A percentile compares a stretch with the other conserved stretches of the same genome.
phyloP scores from a whole-genome alignment of 1,284 basidiomycete species.

The Leccinum griseonigrum region DNA sequence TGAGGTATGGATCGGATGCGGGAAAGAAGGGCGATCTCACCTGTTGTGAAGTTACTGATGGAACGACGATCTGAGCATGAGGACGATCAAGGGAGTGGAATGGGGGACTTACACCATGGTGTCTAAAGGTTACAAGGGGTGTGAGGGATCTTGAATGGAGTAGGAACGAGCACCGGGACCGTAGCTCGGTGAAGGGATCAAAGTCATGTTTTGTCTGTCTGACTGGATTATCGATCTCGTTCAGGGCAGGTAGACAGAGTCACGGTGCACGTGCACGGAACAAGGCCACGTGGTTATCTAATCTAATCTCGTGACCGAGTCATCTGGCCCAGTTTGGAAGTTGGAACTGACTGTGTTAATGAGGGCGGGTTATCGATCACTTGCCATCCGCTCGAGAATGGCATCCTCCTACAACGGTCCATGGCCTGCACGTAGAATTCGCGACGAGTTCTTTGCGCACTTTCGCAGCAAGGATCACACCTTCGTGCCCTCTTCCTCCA shows the following conservation, averaged over 20 bases:
- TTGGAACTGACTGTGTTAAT: constrained; percentile 10
- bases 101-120: constrained; percentile 69
- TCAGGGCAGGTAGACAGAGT: constrained; percentile 30
- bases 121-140: constrained; percentile 41
- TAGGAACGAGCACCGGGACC: constrained; percentile 15
- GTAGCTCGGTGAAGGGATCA: constrained; percentile 13
- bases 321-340: constrained; percentile 11
- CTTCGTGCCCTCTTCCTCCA: constrained; percentile 91
- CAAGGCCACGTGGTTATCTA: constrained; percentile 18
- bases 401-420: constrained; percentile 35
- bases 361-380: constrained; percentile 26
- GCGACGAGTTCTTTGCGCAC: constrained; percentile 76
- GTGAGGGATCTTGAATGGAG: constrained; percentile 5
- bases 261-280: background rate
- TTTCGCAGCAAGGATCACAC: constrained; percentile 83
- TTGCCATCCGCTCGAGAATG: constrained; percentile 21
- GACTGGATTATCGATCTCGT: constrained; percentile 32
- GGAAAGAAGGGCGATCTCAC: constrained; percentile 42
- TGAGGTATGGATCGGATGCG: constrained; percentile 8
- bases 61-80: constrained; percentile 37
- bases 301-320: constrained; percentile 17
- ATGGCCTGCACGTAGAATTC: constrained; percentile 71
- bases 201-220: constrained; percentile 10
- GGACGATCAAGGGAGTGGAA: constrained; percentile 10
- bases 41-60: constrained; percentile 82